A percentile compares a stretch with the other conserved stretches of the same genome.
These are phyloP conservation scores for Aspergillus eucalypticola DNA, from an alignment of 2,329 filamentous ascomycete species.

Conservation along the genomic window DNA sequence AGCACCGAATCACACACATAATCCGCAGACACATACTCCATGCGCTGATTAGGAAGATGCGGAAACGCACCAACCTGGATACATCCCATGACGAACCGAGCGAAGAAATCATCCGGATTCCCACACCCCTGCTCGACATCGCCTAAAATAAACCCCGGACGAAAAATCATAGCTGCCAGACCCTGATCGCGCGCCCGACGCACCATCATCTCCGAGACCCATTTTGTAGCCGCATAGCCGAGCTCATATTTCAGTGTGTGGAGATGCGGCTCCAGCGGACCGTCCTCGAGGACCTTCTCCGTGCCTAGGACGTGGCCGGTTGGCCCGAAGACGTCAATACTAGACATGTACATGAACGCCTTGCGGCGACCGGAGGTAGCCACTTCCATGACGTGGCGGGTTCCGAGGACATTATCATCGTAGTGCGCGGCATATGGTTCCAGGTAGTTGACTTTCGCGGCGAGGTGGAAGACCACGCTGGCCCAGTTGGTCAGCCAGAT, in stretches of 20 bases:
- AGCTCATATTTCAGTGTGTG: conserved; percentile 56
- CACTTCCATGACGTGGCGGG: conserved; percentile 68
- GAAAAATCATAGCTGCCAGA: conserved; percentile 67
- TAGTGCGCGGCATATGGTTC: conserved; percentile 67
- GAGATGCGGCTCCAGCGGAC: conserved; percentile 12
- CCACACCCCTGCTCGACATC: conserved; percentile 58
- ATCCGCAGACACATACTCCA: conserved; percentile 20
- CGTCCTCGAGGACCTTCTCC: conserved; percentile 11
- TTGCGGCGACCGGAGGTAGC: conserved; percentile 51
- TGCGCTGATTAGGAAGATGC: conserved; percentile 12
- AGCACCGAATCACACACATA: conserved; percentile 15
- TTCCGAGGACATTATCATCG: conserved; percentile 70
- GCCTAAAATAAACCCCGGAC: conserved; percentile 77
- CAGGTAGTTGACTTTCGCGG: conserved; percentile 72
- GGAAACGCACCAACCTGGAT: conserved; percentile 60
- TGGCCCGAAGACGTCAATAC: conserved; percentile 17
- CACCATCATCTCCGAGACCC: conserved; percentile 67
- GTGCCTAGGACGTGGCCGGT: conserved; percentile 14
- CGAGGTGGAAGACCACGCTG: conserved; percentile 74
- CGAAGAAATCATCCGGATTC: conserved; percentile 79
- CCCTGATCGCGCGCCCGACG: conserved; percentile 72
- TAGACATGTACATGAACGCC: conserved; percentile 20
- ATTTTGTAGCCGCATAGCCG: conserved; percentile 83
- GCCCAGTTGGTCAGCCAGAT: conserved; percentile 60
- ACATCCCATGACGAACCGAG: conserved; percentile 77